Conservation (phyloP, 768 basidiomycete species). For the Panus rudis region DNA sequence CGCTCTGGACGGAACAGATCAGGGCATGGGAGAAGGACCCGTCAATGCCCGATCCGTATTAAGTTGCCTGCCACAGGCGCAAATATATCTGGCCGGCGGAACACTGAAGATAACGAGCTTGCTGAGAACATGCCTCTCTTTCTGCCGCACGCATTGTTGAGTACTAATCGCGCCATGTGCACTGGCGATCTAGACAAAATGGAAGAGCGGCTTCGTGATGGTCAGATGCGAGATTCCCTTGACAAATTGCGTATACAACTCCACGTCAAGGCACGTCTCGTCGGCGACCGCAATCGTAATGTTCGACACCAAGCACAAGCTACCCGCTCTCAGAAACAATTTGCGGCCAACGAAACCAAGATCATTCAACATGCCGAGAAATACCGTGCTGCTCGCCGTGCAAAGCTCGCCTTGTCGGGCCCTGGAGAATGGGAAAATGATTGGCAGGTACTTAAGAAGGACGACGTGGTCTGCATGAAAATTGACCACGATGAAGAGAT, state of each 20-base stretch:
- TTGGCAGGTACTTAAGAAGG: not conserved
- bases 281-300: slow-evolving; percentile 8
- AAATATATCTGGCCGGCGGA: not conserved
- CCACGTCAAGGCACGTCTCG: slow-evolving; percentile 9
- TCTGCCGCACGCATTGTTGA: slow-evolving; percentile 16
- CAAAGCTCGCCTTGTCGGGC: not conserved
- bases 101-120: not conserved
- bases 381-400: slow-evolving; percentile 3
- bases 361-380: not conserved
- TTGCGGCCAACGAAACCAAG: slow-evolving; percentile 2
- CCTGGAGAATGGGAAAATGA: slow-evolving; percentile 1
- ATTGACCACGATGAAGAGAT: not conserved
- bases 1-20: slow-evolving; percentile 16
- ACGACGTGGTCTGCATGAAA: slow-evolving; percentile 5
- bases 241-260: slow-evolving; percentile 12
- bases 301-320: slow-evolving; percentile 8
- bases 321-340: slow-evolving; percentile 4
- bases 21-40: slow-evolving; percentile 20
- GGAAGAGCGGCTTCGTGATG: slow-evolving; percentile 10
- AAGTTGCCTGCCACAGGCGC: not conserved
- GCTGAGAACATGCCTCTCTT: slow-evolving; percentile 13
- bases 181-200: not conserved
- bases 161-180: slow-evolving; percentile 2
- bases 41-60: slow-evolving; percentile 15
- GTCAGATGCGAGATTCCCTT: slow-evolving; percentile 11